A percentile compares a stretch with the other conserved stretches of the same genome.
Conservation (phyloP, 768 basidiomycete species). For the Naganishia antarctica region DNA sequence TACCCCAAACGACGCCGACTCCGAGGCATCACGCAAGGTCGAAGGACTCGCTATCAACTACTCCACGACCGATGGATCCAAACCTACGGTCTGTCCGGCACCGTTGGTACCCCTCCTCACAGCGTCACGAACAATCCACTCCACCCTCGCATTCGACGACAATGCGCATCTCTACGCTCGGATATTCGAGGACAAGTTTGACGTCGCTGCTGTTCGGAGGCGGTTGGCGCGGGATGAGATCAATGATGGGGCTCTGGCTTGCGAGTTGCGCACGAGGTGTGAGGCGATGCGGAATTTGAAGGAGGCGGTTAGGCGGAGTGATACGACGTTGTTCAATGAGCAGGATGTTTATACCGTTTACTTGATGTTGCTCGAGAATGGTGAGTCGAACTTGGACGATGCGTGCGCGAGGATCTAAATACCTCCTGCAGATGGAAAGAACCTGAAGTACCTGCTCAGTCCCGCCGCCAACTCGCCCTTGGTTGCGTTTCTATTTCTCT, state of each 20-base stretch:
- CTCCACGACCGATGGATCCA: constrained; percentile 50
- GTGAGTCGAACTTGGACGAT: too few species aligned
- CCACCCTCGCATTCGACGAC: constrained; percentile 50
- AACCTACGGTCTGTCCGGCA: constrained; percentile 48
- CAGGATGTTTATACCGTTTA: constrained; percentile 45
- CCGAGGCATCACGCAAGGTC: neutral
- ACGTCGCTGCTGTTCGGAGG: constrained; percentile 55
- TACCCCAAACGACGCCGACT: neutral
- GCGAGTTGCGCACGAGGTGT: constrained; percentile 38
- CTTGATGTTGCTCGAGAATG: constrained; percentile 48
- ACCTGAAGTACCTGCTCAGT: constrained; percentile 37
- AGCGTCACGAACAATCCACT: constrained; percentile 25
- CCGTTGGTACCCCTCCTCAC: constrained; percentile 61
- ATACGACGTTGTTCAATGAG: constrained; percentile 32
- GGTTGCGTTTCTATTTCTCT: constrained; percentile 37
- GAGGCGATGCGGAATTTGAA: constrained; percentile 32
- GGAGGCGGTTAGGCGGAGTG: constrained; percentile 25
- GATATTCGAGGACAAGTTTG: constrained; percentile 67
- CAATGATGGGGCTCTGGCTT: constrained; percentile 27
- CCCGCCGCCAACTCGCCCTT: constrained; percentile 36
- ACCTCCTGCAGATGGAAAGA: constrained; percentile 40
- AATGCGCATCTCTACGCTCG: constrained; percentile 70
- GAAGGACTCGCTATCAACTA: constrained; percentile 52
- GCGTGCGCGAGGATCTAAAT: too few species aligned
- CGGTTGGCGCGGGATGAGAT: constrained; percentile 53